Evolutionary conservation across 148 eudicot species (phyloP).

Genomic region (Euryodendron excelsum): DNA sequence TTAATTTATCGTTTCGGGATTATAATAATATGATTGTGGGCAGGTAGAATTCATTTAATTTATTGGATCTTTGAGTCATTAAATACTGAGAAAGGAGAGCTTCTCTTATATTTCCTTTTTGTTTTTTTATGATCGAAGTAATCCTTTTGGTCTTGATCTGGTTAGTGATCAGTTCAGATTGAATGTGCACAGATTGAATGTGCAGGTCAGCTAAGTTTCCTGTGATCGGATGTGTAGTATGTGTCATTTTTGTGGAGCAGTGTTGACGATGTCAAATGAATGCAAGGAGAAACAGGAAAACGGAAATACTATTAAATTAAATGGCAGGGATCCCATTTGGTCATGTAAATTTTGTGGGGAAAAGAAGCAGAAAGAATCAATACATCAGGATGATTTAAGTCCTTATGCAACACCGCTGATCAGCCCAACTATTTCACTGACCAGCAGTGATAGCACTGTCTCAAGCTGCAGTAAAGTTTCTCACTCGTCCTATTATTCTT

Average conservation of each 20-base stretch:
- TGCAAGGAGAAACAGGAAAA: constrained; percentile 39
- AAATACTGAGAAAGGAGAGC: not conserved
- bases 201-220: constrained; percentile 8
- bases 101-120: not conserved
- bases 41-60: not conserved
- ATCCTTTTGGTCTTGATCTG: not conserved
- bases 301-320: constrained; percentile 21
- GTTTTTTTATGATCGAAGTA: not conserved
- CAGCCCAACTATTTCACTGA: constrained; percentile 38
- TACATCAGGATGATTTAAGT: constrained; percentile 34
- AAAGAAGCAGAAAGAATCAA: constrained; percentile 25
- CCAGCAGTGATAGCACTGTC: constrained; percentile 46
- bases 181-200: constrained; percentile 10
- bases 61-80: not conserved
- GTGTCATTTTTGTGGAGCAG: constrained; percentile 32
- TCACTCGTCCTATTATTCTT: not conserved
- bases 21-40: not conserved
- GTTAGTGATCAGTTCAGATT: not conserved
- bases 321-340: constrained; percentile 20
- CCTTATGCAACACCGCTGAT: constrained; percentile 21
- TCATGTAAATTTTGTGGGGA: constrained; percentile 23
- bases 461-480: constrained; percentile 56
- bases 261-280: constrained; percentile 31
- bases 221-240: constrained; percentile 35
- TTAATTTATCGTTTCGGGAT: not conserved